Conservation (phyloP, 1,284 basidiomycete species). For the Leccinum ponderosum region DNA sequence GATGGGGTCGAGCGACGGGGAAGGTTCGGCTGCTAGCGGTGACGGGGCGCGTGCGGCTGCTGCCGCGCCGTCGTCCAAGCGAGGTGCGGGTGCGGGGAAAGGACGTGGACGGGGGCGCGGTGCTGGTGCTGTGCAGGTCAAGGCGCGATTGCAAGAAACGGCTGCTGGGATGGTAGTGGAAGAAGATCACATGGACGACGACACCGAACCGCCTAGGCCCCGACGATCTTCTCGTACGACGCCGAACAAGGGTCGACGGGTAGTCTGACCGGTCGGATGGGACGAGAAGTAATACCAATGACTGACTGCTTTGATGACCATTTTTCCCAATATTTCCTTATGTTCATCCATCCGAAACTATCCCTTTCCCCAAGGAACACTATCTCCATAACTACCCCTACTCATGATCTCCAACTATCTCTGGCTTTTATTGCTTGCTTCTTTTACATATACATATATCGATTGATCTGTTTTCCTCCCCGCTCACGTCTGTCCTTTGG, state of each 20-base stretch:
- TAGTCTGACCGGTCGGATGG: conserved; percentile 1
- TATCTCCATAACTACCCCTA: not conserved
- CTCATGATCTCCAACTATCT: not conserved
- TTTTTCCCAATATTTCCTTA: conserved; percentile 1
- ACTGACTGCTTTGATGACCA: conserved; percentile 1
- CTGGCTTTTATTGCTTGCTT: conserved; percentile 1
- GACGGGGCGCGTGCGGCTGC: conserved; percentile 2
- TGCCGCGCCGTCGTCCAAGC: conserved; percentile 12
- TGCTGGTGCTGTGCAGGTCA: conserved; percentile 12
- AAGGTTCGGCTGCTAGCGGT: conserved; percentile 14
- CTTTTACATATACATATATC: conserved; percentile 10
- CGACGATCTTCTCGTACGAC: conserved; percentile 29
- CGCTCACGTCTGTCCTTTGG: conserved; percentile 7
- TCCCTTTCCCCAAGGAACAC: not conserved
- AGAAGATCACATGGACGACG: conserved; percentile 32
- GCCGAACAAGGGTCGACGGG: conserved; percentile 21
- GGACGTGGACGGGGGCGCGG: conserved; percentile 24
- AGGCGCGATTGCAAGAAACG: conserved; percentile 27
- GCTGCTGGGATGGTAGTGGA: conserved; percentile 30
- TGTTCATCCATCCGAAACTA: conserved; percentile 2
- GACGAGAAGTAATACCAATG: not conserved
- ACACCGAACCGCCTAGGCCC: conserved; percentile 20
- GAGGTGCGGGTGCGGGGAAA: conserved; percentile 16
- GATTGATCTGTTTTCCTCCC: not conserved
- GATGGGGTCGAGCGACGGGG: conserved; percentile 11